Percentiles rank a stretch among this genome's conserved stretches.
Conservation (phyloP, 805 yeast species). For the Pichia pseudocactophila region DNA sequence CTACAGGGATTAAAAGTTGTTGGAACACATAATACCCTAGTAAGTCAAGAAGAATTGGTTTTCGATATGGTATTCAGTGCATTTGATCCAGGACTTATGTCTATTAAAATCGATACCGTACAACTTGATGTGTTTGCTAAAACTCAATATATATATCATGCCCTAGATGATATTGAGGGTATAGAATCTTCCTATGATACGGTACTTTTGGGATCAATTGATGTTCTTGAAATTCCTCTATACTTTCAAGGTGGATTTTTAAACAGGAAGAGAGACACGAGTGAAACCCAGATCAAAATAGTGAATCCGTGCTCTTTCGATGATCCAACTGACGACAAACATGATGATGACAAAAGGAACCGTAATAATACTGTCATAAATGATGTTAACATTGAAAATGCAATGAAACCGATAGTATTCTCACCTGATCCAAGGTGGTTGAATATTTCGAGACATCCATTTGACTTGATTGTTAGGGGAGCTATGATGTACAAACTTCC, state of each 20-base stretch:
- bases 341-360: slow-evolving; percentile 8
- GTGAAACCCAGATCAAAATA: slow-evolving; percentile 63
- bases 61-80: slow-evolving; percentile 74
- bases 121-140: slow-evolving; percentile 83
- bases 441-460: slow-evolving; percentile 64
- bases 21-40: slow-evolving; percentile 60
- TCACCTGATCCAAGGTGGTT: slow-evolving; percentile 53
- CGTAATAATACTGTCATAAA: slow-evolving; percentile 9
- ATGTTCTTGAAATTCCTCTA: slow-evolving; percentile 60
- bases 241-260: slow-evolving; percentile 72
- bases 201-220: slow-evolving; percentile 64
- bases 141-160: slow-evolving; percentile 36
- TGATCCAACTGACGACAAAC: too few species aligned
- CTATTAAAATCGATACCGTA: slow-evolving; percentile 51
- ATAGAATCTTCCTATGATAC: slow-evolving; percentile 31
- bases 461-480: slow-evolving; percentile 79
- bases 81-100: slow-evolving; percentile 78
- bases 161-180: background rate
- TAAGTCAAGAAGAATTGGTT: slow-evolving; percentile 75
- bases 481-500: slow-evolving; percentile 71
- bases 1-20: slow-evolving; percentile 55
- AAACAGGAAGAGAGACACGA: slow-evolving; percentile 46
- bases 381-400: background rate
- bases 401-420: slow-evolving; percentile 3
- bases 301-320: slow-evolving; percentile 55